Evolutionary conservation across 2,329 filamentous ascomycete genomes (phyloP).

Genomic region (Hypoxylon sp.): DNA sequence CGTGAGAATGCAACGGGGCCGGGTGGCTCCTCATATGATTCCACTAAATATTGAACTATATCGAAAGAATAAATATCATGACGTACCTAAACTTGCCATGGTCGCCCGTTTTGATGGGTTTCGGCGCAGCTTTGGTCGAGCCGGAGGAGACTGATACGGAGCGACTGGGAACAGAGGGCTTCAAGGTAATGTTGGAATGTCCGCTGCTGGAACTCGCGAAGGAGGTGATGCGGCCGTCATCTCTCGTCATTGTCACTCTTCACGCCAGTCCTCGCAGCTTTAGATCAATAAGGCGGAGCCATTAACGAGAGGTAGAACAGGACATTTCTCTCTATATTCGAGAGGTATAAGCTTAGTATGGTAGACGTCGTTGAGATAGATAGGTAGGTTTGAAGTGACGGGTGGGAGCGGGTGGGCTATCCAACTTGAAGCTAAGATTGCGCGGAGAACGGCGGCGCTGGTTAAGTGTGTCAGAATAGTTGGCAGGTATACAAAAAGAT

Average conservation of each 20-base stretch:
- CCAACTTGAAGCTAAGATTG: too few relatives aligned
- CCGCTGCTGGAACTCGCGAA: conserved; percentile 72
- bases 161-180: conserved; percentile 52
- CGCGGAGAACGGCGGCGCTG: conserved; percentile 16
- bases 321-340: conserved; percentile 35
- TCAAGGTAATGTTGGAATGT: conserved; percentile 72
- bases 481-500: conserved; percentile 9
- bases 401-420: too few relatives aligned
- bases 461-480: conserved; percentile 3
- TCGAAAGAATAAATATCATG: conserved; percentile 30
- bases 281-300: conserved; percentile 41
- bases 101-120: conserved; percentile 65
- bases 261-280: conserved; percentile 40
- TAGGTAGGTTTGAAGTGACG: neutral
- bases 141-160: conserved; percentile 45
- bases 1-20: conserved; percentile 15
- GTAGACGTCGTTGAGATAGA: conserved; percentile 9
- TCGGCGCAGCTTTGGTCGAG: conserved; percentile 51
- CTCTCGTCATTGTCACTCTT: conserved; percentile 68
- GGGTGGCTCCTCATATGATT: conserved; percentile 11
- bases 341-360: conserved; percentile 11
- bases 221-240: conserved; percentile 74
- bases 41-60: conserved; percentile 14
- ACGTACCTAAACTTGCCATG: conserved; percentile 57
- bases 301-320: conserved; percentile 39